A percentile compares a stretch with the other conserved stretches of the same genome.
Evolutionary conservation across 1,139 yeast genomes (phyloP).

Genomic region (Yamadazyma diddensiae): DNA sequence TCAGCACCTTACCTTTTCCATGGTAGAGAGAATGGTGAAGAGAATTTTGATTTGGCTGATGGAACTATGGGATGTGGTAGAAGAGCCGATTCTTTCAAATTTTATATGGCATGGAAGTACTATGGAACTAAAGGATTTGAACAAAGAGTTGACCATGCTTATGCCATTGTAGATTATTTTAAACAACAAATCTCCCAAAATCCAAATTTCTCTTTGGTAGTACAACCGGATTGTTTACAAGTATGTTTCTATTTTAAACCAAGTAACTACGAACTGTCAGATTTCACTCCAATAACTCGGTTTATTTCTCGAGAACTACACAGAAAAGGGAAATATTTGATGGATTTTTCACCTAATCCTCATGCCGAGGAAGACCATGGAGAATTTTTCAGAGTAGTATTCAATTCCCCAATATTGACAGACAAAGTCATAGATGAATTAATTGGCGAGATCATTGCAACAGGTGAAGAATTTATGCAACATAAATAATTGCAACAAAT

Average conservation of each 20-base stretch:
- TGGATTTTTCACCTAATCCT: constrained; percentile 80
- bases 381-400: constrained; percentile 82
- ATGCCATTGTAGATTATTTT: constrained; percentile 58
- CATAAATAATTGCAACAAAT: background rate
- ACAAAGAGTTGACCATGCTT: constrained; percentile 70
- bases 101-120: constrained; percentile 79
- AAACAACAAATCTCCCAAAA: constrained; percentile 38
- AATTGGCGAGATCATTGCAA: constrained; percentile 27
- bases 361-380: constrained; percentile 46
- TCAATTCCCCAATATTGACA: constrained; percentile 66
- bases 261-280: constrained; percentile 23
- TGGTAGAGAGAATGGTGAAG: constrained; percentile 48
- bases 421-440: constrained; percentile 38
- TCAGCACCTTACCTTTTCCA: constrained; percentile 84
- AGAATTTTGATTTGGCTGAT: constrained; percentile 77
- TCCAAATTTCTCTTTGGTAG: constrained; percentile 50
- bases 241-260: constrained; percentile 79
- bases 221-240: constrained; percentile 76
- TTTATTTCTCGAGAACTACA: constrained; percentile 63
- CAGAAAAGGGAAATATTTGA: constrained; percentile 59
- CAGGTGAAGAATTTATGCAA: constrained; percentile 19
- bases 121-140: constrained; percentile 63
- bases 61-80: constrained; percentile 95
- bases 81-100: constrained; percentile 76
- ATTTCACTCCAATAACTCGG: constrained; percentile 60